Percentiles rank a stretch among this genome's conserved stretches.
Evolutionary conservation across 768 basidiomycete species (phyloP).

Genomic region (Boletellus emodensis): DNA sequence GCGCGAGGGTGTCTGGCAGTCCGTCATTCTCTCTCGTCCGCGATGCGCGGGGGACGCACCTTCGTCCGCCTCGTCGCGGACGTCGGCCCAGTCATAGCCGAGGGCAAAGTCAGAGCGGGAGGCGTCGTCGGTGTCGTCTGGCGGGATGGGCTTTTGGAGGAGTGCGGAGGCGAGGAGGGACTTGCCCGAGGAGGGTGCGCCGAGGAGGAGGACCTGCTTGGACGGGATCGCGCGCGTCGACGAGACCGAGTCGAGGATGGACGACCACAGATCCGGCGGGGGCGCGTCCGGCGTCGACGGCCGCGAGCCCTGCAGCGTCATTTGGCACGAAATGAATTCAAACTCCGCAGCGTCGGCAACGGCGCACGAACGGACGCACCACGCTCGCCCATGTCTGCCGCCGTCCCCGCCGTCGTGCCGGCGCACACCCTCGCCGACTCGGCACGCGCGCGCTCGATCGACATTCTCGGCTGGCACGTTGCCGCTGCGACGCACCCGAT

Average conservation of each 20-base stretch:
- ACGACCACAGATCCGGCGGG: constrained; percentile 85
- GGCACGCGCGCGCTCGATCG: constrained; percentile 64
- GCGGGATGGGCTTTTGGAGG: constrained; percentile 56
- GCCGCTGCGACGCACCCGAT: constrained; percentile 72
- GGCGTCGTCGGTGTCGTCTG: constrained; percentile 56
- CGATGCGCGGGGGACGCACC: constrained; percentile 45
- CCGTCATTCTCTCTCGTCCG: too few relatives aligned
- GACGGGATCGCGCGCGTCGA: constrained; percentile 76
- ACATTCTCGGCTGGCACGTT: constrained; percentile 65
- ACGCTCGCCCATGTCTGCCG: constrained; percentile 20
- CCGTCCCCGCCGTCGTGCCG: constrained; percentile 47
- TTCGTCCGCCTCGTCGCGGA: constrained; percentile 91
- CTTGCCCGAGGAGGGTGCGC: constrained; percentile 76
- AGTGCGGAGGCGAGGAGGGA: constrained; percentile 68
- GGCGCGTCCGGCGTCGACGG: constrained; percentile 70
- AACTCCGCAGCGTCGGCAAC: constrained; percentile 25
- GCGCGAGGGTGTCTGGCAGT: constrained; percentile 73
- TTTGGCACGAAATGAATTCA: constrained; percentile 9
- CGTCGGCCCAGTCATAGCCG: constrained; percentile 90
- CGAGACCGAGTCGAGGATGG: constrained; percentile 86
- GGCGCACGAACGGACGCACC: constrained; percentile 1
- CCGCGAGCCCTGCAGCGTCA: constrained; percentile 41
- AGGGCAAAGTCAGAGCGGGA: constrained; percentile 73
- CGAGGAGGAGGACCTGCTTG: constrained; percentile 84
- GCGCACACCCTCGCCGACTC: constrained; percentile 65